Evolutionary conservation across 306 rosid species (phyloP).

Genomic region (Pachyrhizus erosus): DNA sequence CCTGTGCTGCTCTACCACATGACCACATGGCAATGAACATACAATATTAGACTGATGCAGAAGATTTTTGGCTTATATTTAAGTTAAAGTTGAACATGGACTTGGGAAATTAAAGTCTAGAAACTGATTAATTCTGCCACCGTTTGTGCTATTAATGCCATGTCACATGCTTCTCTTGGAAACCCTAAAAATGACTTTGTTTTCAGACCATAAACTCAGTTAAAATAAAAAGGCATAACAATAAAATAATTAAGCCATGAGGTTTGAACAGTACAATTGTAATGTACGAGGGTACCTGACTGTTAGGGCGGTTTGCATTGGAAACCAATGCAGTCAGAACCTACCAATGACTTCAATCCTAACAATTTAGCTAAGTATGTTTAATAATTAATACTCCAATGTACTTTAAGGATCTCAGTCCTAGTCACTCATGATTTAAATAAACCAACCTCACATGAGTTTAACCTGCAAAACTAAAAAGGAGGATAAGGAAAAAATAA

Average conservation of each 20-base stretch:
- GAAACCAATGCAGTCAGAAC: constrained; percentile 42
- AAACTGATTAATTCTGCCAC: constrained; percentile 29
- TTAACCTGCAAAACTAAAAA: constrained; percentile 38
- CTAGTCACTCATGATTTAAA: constrained; percentile 35
- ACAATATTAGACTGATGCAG: not conserved
- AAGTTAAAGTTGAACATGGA: constrained; percentile 8
- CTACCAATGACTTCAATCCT: constrained; percentile 31
- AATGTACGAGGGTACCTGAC: constrained; percentile 61
- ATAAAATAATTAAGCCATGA: constrained; percentile 28
- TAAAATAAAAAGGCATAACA: constrained; percentile 18
- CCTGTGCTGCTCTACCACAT: not conserved
- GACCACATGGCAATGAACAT: constrained; percentile 13
- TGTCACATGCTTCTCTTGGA: constrained; percentile 46
- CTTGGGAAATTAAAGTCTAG: not conserved
- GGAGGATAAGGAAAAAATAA: not conserved
- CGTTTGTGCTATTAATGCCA: constrained; percentile 10
- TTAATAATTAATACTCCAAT: not conserved
- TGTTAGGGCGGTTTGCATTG: constrained; percentile 60
- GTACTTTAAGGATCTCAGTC: constrained; percentile 37
- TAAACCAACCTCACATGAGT: constrained; percentile 40
- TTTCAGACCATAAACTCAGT: constrained; percentile 26
- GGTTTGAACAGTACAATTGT: constrained; percentile 57
- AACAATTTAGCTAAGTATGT: not conserved
- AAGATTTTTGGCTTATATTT: not conserved
- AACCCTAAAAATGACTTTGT: constrained; percentile 37